These are phyloP conservation scores for Globisporangium middletonii DNA, from an alignment of 352 stramenopile species.

Conservation along the genomic window DNA sequence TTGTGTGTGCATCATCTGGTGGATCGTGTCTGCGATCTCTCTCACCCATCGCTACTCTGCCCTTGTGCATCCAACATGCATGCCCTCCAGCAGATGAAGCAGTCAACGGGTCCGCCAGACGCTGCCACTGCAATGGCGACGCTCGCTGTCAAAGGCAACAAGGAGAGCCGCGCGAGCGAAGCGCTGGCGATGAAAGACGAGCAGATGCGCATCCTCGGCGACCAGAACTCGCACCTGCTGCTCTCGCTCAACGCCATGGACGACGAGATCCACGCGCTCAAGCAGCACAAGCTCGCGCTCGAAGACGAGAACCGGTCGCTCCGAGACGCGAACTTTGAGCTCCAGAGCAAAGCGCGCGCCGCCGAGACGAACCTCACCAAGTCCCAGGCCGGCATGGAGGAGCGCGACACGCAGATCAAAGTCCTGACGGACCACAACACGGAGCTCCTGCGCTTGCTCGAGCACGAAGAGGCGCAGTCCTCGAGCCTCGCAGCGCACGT, in stretches of 20 bases:
- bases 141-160: slow-evolving; percentile 63
- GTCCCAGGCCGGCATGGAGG: slow-evolving; percentile 65
- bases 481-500: slow-evolving; percentile 56
- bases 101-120: background rate
- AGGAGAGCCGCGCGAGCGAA: slow-evolving; percentile 86
- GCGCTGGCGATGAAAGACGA: slow-evolving; percentile 96
- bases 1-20: background rate
- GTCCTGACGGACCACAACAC: slow-evolving; percentile 95
- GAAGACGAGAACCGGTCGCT: slow-evolving; percentile 91
- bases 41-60: no score
- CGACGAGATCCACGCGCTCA: slow-evolving; percentile 62
- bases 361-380: slow-evolving; percentile 84
- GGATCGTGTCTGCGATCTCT: background rate
- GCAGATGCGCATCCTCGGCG: slow-evolving; percentile 92
- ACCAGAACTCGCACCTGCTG: slow-evolving; percentile 89
- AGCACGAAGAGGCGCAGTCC: slow-evolving; percentile 91
- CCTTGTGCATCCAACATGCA: no score
- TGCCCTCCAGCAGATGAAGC: background rate
- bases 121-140: slow-evolving; percentile 16
- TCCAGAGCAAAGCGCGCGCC: slow-evolving; percentile 84
- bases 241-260: slow-evolving; percentile 84
- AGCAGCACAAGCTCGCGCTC: slow-evolving; percentile 54
- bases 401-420: slow-evolving; percentile 91
- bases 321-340: slow-evolving; percentile 90
- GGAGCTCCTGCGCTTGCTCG: slow-evolving; percentile 92